Evolutionary conservation across 768 basidiomycete species (phyloP), one percentile per base, ranked within the genome.

Genomic region (Lenzites betulinus): DNA sequence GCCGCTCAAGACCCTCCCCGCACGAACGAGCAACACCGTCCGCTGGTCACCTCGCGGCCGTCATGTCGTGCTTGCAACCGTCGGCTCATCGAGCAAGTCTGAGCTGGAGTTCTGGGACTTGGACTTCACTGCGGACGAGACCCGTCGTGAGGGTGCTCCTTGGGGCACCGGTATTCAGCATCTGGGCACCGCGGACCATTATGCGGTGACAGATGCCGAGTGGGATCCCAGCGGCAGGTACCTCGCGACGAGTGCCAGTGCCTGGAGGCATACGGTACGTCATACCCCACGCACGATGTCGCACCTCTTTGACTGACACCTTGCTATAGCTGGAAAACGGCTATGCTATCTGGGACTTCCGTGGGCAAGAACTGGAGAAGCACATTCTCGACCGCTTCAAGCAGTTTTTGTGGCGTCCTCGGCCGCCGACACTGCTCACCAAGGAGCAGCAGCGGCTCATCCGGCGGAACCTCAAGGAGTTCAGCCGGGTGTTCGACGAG

Each of bases 101-200:
- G 97, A 98, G 75, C 82, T 99, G 28, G 96, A 98, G 73, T 99
- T 98, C 77, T 99, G 93, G 95, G 97, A 99, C 75, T 81, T 98
- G 44, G 97, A 99, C 77, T 95, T 97, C 73, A 88, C 83, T 64
- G 76, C 75, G 26, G 80, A 84, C 28, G 90, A 92, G 59, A 82
- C 85, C 56, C 74, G 77, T 33, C 75, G 79, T 62, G 77, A 83
- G 66, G 68, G 74, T 9, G 80, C 82, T 64, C 68, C 78, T 2
- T 93, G 92, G 86, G 95, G 92, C 44, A 81, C 82, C 52, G 87
- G 89, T 42, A 93, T 98, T 65, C 91, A 95, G 71, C 81, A 90
- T 7, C 82, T 98, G 38, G 90, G 87, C 42, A 84, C 87, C 20
- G 88, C 89, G 2, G 97, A 98, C 74, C 96, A 98, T 74, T 99